Evolutionary conservation across 1,284 basidiomycete genomes (phyloP).

Genomic region (Ganoderma multipileum): DNA sequence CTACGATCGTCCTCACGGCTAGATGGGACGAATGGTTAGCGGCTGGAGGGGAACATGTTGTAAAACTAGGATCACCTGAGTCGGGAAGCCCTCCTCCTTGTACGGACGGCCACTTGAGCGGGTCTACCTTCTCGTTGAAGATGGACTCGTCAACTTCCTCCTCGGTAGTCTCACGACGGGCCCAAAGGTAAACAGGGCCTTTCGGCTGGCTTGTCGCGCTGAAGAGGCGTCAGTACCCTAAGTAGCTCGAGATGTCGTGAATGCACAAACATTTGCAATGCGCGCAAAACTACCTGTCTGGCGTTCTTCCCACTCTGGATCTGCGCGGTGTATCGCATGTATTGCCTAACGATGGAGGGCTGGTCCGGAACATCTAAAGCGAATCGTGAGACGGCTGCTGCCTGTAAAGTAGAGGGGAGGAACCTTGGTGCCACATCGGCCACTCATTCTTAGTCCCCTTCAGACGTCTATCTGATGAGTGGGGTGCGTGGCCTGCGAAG

Average conservation of each 20-base stretch:
- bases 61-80: slow-evolving; percentile 42
- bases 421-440: slow-evolving; percentile 77
- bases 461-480: slow-evolving; percentile 58
- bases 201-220: slow-evolving; percentile 71
- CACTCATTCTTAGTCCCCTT: slow-evolving; percentile 74
- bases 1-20: slow-evolving; percentile 54
- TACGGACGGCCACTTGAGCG: slow-evolving; percentile 56
- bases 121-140: slow-evolving; percentile 40
- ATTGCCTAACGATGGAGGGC: background rate
- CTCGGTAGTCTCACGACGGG: slow-evolving; percentile 73
- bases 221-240: background rate
- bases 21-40: background rate
- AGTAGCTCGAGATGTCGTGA: background rate
- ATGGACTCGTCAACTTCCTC: slow-evolving; percentile 56
- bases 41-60: background rate
- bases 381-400: background rate
- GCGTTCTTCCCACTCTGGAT: slow-evolving; percentile 60
- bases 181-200: slow-evolving; percentile 78
- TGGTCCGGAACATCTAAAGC: background rate
- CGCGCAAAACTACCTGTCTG: slow-evolving; percentile 57
- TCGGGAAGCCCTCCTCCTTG: slow-evolving; percentile 56
- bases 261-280: slow-evolving; percentile 61
- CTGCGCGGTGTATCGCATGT: slow-evolving; percentile 53
- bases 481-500: slow-evolving; percentile 73
- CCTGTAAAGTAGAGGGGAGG: background rate